These are phyloP conservation scores for Cytidiella melzeri DNA, from an alignment of 768 basidiomycete genomes.

Conservation along the genomic window DNA sequence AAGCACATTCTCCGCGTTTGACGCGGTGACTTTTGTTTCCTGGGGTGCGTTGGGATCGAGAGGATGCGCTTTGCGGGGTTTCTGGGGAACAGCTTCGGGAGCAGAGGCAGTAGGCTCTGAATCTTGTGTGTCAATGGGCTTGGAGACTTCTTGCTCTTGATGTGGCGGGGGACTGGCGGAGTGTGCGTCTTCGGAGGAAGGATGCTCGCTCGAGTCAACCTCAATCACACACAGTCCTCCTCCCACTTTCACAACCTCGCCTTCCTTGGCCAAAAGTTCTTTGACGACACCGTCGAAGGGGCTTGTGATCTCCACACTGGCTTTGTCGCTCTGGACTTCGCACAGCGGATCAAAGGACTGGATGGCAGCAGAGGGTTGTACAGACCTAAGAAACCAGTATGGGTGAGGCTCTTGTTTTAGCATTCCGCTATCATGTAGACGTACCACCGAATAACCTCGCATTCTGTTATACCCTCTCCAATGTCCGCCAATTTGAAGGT, in stretches of 20 bases:
- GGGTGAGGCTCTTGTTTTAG: background rate
- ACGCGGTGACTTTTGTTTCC: constrained; percentile 6
- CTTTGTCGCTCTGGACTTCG: constrained; percentile 89
- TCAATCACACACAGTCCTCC: constrained; percentile 73
- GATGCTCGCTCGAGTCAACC: constrained; percentile 53
- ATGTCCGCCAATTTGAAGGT: constrained; percentile 80
- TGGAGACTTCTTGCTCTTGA: constrained; percentile 6
- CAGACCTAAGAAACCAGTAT: constrained; percentile 41
- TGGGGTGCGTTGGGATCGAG: constrained; percentile 50
- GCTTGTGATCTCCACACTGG: constrained; percentile 85
- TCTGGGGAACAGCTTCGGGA: background rate
- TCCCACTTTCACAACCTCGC: constrained; percentile 81
- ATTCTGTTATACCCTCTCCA: constrained; percentile 88
- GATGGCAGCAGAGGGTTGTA: constrained; percentile 45
- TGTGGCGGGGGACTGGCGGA: constrained; percentile 6
- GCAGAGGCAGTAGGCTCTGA: background rate
- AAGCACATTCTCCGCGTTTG: constrained; percentile 36
- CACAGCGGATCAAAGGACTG: constrained; percentile 68
- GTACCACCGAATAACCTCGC: constrained; percentile 79
- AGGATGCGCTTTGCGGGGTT: constrained; percentile 42
- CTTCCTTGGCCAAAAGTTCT: constrained; percentile 70
- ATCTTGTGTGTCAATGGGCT: background rate
- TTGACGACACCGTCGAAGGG: constrained; percentile 75
- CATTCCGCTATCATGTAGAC: constrained; percentile 6
- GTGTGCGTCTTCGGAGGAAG: constrained; percentile 9